These are phyloP conservation scores for Sanghuangporus baumii DNA, from an alignment of 1,284 basidiomycete genomes.

Conservation along the genomic window DNA sequence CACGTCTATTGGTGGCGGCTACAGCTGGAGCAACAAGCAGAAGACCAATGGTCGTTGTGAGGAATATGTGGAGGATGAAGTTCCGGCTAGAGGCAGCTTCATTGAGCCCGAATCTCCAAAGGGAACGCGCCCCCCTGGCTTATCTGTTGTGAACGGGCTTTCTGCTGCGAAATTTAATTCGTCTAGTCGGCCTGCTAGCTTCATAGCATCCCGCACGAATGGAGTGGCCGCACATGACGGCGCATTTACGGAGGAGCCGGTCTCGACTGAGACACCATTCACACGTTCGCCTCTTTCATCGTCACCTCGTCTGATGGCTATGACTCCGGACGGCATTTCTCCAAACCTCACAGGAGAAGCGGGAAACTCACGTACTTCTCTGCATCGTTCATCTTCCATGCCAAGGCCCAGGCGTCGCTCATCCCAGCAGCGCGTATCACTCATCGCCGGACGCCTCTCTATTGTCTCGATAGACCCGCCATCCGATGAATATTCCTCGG, in stretches of 20 bases:
- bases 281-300: constrained; percentile 10
- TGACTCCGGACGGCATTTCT: constrained; percentile 26
- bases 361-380: constrained; percentile 27
- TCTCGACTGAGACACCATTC: constrained; percentile 4
- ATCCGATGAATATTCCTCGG: constrained; percentile 48
- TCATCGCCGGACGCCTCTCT: constrained; percentile 72
- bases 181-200: not conserved
- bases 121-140: not conserved
- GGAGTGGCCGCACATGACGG: not conserved
- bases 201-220: not conserved
- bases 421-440: constrained; percentile 75
- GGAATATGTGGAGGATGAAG: constrained; percentile 19
- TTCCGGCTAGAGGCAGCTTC: constrained; percentile 9
- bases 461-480: constrained; percentile 68
- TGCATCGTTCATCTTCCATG: constrained; percentile 36
- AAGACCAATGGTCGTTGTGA: constrained; percentile 24
- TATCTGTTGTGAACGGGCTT: not conserved
- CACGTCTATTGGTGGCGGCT: constrained; percentile 76
- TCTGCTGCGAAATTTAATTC: not conserved
- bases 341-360: constrained; percentile 29
- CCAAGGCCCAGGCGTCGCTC: constrained; percentile 67
- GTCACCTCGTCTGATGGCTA: constrained; percentile 12
- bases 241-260: constrained; percentile 14
- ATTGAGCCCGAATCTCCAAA: constrained; percentile 11
- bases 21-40: constrained; percentile 55